These are phyloP conservation scores for Histomonas meleagridis DNA, from an alignment of 208 protist genomes.

Conservation along the genomic window DNA sequence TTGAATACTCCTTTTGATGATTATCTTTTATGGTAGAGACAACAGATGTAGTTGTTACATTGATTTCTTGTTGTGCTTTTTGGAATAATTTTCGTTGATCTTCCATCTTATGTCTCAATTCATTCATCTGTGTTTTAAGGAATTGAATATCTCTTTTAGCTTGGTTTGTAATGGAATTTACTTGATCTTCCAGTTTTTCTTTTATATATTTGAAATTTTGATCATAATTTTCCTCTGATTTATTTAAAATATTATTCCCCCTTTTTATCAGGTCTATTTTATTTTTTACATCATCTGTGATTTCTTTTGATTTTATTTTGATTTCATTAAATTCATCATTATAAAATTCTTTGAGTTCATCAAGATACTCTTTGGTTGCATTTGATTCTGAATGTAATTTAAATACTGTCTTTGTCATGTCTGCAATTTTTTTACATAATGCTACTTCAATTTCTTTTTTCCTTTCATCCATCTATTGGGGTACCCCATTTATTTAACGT, in stretches of 20 bases:
- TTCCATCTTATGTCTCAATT: background rate
- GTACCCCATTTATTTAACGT: too few species aligned
- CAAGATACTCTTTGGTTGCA: background rate
- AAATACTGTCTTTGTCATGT: background rate
- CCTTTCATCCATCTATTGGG: too few species aligned
- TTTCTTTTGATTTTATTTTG: background rate
- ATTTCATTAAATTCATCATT: background rate
- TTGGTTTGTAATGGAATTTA: background rate
- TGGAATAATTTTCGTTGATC: too few species aligned
- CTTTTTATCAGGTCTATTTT: background rate
- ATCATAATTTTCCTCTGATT: background rate
- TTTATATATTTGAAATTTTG: too few species aligned
- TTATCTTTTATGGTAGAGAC: background rate
- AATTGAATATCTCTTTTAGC: background rate
- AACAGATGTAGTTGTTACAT: too few species aligned
- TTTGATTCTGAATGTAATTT: background rate
- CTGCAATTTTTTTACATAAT: slow-evolving; percentile 32
- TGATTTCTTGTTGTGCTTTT: too few species aligned
- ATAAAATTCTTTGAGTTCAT: background rate
- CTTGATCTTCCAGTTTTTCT: too few species aligned
- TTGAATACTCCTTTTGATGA: background rate
- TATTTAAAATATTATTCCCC: background rate
- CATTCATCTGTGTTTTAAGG: background rate
- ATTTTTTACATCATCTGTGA: background rate
- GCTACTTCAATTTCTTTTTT: too few species aligned